phyloP scores from a whole-genome alignment of 805 yeast genomes.

The Cyberlindnera xylosilytica region DNA sequence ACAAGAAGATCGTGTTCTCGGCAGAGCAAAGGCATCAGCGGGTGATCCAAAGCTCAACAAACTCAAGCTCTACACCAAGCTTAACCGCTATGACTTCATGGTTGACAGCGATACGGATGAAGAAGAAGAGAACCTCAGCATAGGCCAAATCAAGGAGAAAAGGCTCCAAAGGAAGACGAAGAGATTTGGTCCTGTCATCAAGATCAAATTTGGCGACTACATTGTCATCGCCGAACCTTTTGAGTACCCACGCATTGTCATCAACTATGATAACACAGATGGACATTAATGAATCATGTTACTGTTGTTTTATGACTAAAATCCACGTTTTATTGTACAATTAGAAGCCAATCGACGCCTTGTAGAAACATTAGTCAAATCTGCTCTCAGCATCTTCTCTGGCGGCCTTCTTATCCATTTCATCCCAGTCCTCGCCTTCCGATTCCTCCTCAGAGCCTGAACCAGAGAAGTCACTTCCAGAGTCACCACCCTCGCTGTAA shows the following conservation, averaged over 20 bases:
- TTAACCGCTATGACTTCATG: conserved; percentile 22
- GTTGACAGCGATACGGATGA: conserved; percentile 29
- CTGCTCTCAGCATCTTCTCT: conserved; percentile 38
- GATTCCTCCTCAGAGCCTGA: conserved; percentile 38
- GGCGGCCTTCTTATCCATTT: conserved; percentile 28
- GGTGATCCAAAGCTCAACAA: conserved; percentile 7
- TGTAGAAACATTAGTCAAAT: conserved; percentile 42
- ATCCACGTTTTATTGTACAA: not conserved
- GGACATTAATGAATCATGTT: conserved; percentile 5
- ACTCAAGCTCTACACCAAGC: conserved; percentile 18
- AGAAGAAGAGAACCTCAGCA: conserved; percentile 22
- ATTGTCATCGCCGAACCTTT: conserved; percentile 28
- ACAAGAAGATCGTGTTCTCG: conserved; percentile 24
- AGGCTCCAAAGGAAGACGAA: conserved; percentile 12
- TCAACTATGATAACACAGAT: not conserved
- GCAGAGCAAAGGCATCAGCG: conserved; percentile 8
- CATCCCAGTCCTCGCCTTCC: conserved; percentile 36
- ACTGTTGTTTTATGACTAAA: no score
- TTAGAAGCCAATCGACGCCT: no score
- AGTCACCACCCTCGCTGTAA: conserved; percentile 33
- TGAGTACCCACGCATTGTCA: conserved; percentile 21
- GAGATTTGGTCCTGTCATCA: conserved; percentile 25
- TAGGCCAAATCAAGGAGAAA: conserved; percentile 17
- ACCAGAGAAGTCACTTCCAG: conserved; percentile 34
- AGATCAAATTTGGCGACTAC: conserved; percentile 21